These are phyloP conservation scores for Laguncularia racemosa DNA, from an alignment of 345 rosid species.

Conservation along the genomic window DNA sequence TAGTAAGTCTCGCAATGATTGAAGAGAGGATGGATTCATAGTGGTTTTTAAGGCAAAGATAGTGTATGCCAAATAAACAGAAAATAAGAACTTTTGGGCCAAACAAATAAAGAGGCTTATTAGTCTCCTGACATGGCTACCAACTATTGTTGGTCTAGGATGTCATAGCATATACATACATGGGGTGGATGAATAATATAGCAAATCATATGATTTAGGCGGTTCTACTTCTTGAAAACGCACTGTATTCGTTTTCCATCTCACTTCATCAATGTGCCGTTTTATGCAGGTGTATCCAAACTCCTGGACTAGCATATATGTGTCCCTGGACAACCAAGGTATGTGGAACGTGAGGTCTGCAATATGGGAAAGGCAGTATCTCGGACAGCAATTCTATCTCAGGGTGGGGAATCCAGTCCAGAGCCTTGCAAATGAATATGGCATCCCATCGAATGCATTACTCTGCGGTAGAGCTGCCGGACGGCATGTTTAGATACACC, in stretches of 20 bases:
- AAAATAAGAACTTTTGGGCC: too few species aligned
- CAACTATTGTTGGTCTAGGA: too few species aligned
- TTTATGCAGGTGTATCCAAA: constrained; percentile 29
- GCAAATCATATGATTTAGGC: too few species aligned
- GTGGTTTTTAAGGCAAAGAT: too few species aligned
- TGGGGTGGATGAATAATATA: too few species aligned
- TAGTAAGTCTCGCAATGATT: too few species aligned
- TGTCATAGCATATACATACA: too few species aligned
- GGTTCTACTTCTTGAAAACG: too few species aligned
- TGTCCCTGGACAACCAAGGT: constrained; percentile 38
- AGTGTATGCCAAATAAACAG: too few species aligned
- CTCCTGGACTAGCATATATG: constrained; percentile 31
- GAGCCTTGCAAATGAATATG: constrained; percentile 23
- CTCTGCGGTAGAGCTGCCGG: constrained; percentile 27
- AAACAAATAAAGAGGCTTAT: too few species aligned
- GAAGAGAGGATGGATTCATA: too few species aligned
- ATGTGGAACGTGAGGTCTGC: constrained; percentile 42
- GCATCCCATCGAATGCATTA: constrained; percentile 32
- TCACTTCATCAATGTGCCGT: neutral
- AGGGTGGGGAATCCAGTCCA: constrained; percentile 21
- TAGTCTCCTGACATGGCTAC: too few species aligned
- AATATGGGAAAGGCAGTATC: constrained; percentile 34
- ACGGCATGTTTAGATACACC: constrained; percentile 5
- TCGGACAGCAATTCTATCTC: constrained; percentile 35
- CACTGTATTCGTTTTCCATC: neutral